Evolutionary conservation across 192 early-diverging fungal species (phyloP).

Genomic region (Linnemannia elongata): DNA sequence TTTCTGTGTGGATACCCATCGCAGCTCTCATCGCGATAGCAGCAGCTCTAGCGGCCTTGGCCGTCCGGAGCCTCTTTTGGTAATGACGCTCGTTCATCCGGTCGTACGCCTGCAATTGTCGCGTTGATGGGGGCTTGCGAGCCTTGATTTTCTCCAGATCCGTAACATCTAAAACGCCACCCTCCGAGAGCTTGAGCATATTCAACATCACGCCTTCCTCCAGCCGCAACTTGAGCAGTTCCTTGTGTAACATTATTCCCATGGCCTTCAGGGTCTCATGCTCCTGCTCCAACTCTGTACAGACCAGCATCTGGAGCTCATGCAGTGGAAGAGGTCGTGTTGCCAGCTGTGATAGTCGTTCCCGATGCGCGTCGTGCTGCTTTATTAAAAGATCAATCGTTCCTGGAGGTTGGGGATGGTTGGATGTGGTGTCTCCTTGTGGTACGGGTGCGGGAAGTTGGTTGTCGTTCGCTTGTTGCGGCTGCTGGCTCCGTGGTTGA

Average conservation of each 20-base stretch:
- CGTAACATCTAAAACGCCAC: background rate
- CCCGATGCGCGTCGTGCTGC: conserved; percentile 2
- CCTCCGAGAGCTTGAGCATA: conserved; percentile 14
- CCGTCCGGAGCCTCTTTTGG: background rate
- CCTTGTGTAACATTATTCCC: conserved; percentile 25
- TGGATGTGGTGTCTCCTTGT: background rate
- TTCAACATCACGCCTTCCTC: conserved; percentile 46
- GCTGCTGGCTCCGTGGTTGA: background rate
- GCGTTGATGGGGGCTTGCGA: background rate
- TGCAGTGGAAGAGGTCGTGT: conserved; percentile 22
- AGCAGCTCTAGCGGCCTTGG: background rate
- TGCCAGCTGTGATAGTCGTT: conserved; percentile 7
- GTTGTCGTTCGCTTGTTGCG: background rate
- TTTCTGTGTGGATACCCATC: background rate
- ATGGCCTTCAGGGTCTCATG: conserved; percentile 6
- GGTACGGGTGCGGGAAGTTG: background rate
- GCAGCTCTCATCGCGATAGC: background rate
- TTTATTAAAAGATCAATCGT: conserved; percentile 20
- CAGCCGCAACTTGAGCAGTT: conserved; percentile 40
- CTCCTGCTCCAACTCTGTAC: conserved; percentile 33
- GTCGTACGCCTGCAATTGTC: background rate
- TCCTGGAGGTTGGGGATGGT: background rate
- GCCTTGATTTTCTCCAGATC: conserved; percentile 23
- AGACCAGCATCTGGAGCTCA: conserved; percentile 24
- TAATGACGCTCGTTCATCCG: conserved; percentile 4